Conservation (phyloP, 805 yeast genomes). For the Schwanniomyces polymorphus region DNA sequence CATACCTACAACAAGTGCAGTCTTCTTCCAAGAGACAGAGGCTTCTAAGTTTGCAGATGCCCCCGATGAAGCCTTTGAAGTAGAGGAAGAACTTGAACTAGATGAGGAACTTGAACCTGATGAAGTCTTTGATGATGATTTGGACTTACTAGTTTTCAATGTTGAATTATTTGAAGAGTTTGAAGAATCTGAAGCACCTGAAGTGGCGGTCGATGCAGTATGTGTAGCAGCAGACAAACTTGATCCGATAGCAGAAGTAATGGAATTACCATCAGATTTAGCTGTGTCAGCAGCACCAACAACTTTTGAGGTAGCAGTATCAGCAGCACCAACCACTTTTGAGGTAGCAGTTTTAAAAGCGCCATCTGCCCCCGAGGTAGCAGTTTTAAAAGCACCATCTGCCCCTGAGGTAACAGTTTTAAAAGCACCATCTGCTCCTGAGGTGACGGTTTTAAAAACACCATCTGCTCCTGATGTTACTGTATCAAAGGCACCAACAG, state of each 20-base stretch:
- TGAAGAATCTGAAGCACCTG: not conserved
- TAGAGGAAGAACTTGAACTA: not conserved
- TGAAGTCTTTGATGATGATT: not conserved
- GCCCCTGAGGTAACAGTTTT: not conserved
- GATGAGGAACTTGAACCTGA: not conserved
- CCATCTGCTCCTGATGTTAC: not conserved
- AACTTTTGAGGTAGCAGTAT: not conserved
- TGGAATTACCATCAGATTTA: not conserved
- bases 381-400: not conserved
- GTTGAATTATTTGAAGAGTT: not conserved
- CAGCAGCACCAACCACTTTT: not conserved
- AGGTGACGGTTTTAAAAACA: not conserved
- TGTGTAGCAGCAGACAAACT: not conserved
- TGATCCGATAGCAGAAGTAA: not conserved
- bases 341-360: too few relatives aligned
- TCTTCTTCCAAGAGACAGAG: not conserved
- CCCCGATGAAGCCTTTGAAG: not conserved
- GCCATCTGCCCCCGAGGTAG: not conserved
- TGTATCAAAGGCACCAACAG: not conserved
- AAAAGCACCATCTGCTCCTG: not conserved
- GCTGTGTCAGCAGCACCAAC: not conserved
- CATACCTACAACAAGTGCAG: not conserved
- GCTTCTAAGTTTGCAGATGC: not conserved
- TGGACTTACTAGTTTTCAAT: not conserved
- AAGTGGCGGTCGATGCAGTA: not conserved